These are phyloP conservation scores for Triticum urartu DNA, from an alignment of 176 grass and related monocot species.

Conservation along the genomic window DNA sequence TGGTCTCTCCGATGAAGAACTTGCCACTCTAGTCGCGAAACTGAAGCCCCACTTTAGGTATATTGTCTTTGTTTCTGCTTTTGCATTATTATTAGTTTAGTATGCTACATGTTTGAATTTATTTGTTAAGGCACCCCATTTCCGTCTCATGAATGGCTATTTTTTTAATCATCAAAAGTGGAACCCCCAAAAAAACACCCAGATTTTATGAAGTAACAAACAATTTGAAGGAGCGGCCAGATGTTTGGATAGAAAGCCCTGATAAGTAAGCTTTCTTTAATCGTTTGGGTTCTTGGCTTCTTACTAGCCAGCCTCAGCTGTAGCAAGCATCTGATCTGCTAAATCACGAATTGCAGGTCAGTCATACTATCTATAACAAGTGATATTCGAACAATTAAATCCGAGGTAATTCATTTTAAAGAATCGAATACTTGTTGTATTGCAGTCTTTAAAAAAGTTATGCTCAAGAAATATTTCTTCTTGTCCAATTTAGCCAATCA, in stretches of 20 bases:
- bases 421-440: background rate
- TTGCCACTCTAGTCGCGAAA: conserved; percentile 70
- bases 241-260: conserved; percentile 98
- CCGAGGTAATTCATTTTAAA: conserved; percentile 62
- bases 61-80: conserved; percentile 28
- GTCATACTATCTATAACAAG: conserved; percentile 91
- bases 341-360: conserved; percentile 64
- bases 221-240: conserved; percentile 94
- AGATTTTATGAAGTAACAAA: conserved; percentile 96
- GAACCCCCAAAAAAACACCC: conserved; percentile 73
- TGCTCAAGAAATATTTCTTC: conserved; percentile 10
- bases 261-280: conserved; percentile 69
- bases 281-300: conserved; percentile 11
- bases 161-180: conserved; percentile 72
- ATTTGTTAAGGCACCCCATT: conserved; percentile 20
- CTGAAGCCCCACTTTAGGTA: conserved; percentile 95
- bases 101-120: background rate
- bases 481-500: conserved; percentile 16
- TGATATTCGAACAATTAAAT: conserved; percentile 95
- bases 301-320: conserved; percentile 30
- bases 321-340: conserved; percentile 34
- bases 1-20: conserved; percentile 79
- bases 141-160: conserved; percentile 12
- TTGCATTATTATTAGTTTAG: conserved; percentile 18
- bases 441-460: conserved; percentile 17